These are phyloP conservation scores for Arabidopsis lyrata DNA, from an alignment of 441 rosid species.

Conservation along the genomic window DNA sequence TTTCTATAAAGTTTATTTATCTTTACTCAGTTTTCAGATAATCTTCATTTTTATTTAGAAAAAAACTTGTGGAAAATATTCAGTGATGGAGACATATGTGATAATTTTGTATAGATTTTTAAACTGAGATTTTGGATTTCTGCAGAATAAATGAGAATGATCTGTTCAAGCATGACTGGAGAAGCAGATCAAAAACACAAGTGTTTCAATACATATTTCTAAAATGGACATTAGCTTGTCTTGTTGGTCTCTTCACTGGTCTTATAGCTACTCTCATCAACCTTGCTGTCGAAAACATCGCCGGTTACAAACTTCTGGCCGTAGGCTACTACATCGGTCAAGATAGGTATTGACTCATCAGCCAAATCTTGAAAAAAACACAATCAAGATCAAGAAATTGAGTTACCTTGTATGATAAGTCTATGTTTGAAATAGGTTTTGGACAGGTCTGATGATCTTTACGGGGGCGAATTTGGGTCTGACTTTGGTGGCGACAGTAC, in stretches of 20 bases:
- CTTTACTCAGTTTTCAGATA: slow-evolving; percentile 12
- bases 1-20: not conserved
- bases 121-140: too few relatives aligned
- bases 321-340: slow-evolving; percentile 63
- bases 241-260: slow-evolving; percentile 89
- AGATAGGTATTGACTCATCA: slow-evolving; percentile 53
- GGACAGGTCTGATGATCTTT: slow-evolving; percentile 62
- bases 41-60: not conserved
- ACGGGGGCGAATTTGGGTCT: slow-evolving; percentile 70
- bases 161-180: slow-evolving; percentile 96
- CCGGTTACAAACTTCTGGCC: slow-evolving; percentile 92
- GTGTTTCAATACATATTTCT: slow-evolving; percentile 81
- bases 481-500: slow-evolving; percentile 70
- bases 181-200: slow-evolving; percentile 83
- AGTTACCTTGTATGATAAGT: slow-evolving; percentile 34
- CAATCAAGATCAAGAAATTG: not conserved
- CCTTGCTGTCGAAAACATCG: slow-evolving; percentile 89
- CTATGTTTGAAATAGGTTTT: slow-evolving; percentile 63
- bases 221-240: slow-evolving; percentile 87
- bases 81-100: slow-evolving; percentile 31
- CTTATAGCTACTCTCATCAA: slow-evolving; percentile 86
- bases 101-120: too few relatives aligned
- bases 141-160: slow-evolving; percentile 90
- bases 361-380: not conserved
- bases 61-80: not conserved